Base-by-base conservation (phyloP, 2,329 filamentous ascomycete genomes). In the Cladophialophora psammophila region DNA sequence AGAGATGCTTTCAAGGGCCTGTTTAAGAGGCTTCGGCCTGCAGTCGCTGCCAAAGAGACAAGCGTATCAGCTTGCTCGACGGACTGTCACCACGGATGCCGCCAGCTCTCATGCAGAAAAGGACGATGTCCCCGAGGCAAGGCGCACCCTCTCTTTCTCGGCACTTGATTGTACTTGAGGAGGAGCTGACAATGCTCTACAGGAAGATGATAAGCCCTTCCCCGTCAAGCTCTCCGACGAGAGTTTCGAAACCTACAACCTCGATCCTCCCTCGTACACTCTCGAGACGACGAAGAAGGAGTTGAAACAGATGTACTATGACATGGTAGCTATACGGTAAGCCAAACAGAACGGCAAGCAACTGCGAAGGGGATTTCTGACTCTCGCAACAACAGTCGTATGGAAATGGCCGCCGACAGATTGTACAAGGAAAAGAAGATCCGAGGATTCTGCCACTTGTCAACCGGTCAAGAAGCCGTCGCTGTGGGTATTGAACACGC, bases 371-470 rank as follows among this genome's bases (percentile, higher is more conserved):
- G 10, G 2, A 10, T 26, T 50, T 50, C 45, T 50, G 45, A 50
- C 53, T 40, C n/a, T 56, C 32, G 59, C 54, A 36, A 63, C 34
- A 35, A 63, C 68, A 97, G 94, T 84, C 95, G 96, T 81, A 97
- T 99, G 95, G 95, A 99, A 84, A 97, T 99, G 94, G 94, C 94
- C 74, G 93, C 95, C 84, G 95, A 99, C 80, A 89, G 94, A 80
- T 86, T 99, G 78, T 99, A 99, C 92, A 99, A 99, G 87, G 95
- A 98, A 87, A 99, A 99, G 91, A 98, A 99, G 88, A 98, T 99
- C 76, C 92, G 95, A 76, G 95, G 95, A 84, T 99, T 99, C 91
- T 99, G 95, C 85, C 95, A 99, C 85, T 84, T 99, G 82, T 98
- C 95, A 67, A 96, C 91, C 67, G 95, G 95, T 71, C 95, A 99